Evolutionary conservation across 192 early-diverging fungal genomes (phyloP).

Genomic region (Chytriomyces hyalinus): DNA sequence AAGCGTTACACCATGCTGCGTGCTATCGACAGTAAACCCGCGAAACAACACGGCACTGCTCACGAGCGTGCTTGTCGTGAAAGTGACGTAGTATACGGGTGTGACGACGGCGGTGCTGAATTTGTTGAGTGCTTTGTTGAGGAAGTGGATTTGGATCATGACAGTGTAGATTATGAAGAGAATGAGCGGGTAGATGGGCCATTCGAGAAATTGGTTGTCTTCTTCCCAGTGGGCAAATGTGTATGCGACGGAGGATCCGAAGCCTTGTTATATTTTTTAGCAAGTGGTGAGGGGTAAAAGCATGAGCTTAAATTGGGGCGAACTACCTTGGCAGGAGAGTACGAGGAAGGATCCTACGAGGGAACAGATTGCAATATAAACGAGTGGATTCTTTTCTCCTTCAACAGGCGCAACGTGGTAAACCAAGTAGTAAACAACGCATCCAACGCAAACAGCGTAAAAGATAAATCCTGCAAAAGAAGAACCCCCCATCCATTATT

Average conservation of each 20-base stretch:
- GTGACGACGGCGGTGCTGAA: slow-evolving; percentile 76
- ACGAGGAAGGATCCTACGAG: slow-evolving; percentile 69
- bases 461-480: slow-evolving; percentile 53
- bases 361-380: slow-evolving; percentile 57
- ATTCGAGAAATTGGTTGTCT: slow-evolving; percentile 66
- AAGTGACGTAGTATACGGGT: slow-evolving; percentile 72
- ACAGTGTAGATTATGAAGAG: slow-evolving; percentile 56
- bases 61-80: slow-evolving; percentile 65
- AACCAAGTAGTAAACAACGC: slow-evolving; percentile 44
- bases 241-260: slow-evolving; percentile 63
- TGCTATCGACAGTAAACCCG: slow-evolving; percentile 50
- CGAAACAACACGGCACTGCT: slow-evolving; percentile 70
- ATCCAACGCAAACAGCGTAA: slow-evolving; percentile 56
- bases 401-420: slow-evolving; percentile 62
- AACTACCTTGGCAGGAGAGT: slow-evolving; percentile 58
- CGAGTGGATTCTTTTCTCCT: slow-evolving; percentile 61
- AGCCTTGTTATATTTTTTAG: slow-evolving; percentile 42
- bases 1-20: slow-evolving; percentile 17
- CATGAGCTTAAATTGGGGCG: too few relatives aligned
- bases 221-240: slow-evolving; percentile 48
- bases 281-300: background rate
- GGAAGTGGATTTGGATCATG: slow-evolving; percentile 63
- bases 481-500: too few relatives aligned
- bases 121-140: slow-evolving; percentile 66
- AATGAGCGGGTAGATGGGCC: slow-evolving; percentile 65